Percentiles rank a stretch among this genome's conserved stretches.
Evolutionary conservation across 441 rosid species (phyloP).

Genomic region (Jatropha podagrica): DNA sequence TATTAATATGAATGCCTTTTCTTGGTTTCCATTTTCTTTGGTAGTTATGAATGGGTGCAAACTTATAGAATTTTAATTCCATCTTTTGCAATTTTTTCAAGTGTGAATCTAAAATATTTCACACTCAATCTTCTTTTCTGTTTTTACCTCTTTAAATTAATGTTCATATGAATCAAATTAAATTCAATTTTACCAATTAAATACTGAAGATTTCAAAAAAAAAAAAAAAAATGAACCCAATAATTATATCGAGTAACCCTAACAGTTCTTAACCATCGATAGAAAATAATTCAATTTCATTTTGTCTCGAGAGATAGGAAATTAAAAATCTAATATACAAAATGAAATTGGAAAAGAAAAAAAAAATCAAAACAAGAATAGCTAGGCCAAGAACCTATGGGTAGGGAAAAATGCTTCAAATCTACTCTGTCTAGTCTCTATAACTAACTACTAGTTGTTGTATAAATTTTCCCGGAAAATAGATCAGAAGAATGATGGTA

Average conservation of each 20-base stretch:
- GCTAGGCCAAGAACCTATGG: neutral
- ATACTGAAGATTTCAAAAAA: too few species aligned
- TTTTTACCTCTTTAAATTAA: neutral
- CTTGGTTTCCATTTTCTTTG: constrained; percentile 21
- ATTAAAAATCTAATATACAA: neutral
- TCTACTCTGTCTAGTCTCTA: neutral
- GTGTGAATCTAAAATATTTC: neutral
- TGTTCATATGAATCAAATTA: too few species aligned
- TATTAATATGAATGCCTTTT: neutral
- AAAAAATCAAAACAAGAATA: neutral
- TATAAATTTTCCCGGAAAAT: neutral
- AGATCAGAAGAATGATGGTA: neutral
- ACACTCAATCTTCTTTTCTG: neutral
- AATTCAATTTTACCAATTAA: too few species aligned
- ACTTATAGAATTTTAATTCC: neutral
- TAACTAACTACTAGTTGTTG: neutral
- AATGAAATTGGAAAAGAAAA: neutral
- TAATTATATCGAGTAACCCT: too few species aligned
- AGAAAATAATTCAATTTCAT: too few species aligned
- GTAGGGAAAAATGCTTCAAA: neutral
- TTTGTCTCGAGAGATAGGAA: too few species aligned
- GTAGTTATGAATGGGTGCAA: constrained; percentile 6
- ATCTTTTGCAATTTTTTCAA: neutral
- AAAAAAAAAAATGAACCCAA: too few species aligned
- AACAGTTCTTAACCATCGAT: too few species aligned